phyloP scores from a whole-genome alignment of 345 rosid genomes.

The Eucalyptus curtisii region DNA sequence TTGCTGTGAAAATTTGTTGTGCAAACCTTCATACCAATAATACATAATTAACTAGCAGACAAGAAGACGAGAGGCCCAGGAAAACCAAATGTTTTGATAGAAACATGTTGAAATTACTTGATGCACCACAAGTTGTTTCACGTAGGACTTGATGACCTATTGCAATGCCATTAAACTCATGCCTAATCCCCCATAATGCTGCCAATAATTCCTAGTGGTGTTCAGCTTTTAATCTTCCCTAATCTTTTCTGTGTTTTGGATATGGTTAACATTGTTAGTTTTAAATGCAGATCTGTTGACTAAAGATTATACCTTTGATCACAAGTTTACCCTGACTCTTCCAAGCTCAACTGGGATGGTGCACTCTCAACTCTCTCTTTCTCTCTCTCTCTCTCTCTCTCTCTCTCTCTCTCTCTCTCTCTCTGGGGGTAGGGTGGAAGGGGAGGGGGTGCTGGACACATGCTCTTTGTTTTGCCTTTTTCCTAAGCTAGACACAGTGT shows the following conservation, averaged over 20 bases:
- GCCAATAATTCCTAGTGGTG: not conserved
- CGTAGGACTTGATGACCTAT: not conserved
- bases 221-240: not conserved
- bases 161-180: not conserved
- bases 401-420: not conserved
- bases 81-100: not conserved
- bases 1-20: not conserved
- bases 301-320: slow-evolving; percentile 69
- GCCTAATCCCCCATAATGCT: not conserved
- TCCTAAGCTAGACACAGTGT: not conserved
- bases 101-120: not conserved
- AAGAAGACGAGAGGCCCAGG: not conserved
- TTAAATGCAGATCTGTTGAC: slow-evolving; percentile 50
- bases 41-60: not conserved
- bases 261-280: not conserved
- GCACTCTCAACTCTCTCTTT: not conserved
- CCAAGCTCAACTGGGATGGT: slow-evolving; percentile 54
- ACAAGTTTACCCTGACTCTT: slow-evolving; percentile 57
- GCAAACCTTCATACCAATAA: not conserved
- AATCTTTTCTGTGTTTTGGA: not conserved
- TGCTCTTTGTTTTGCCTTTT: not conserved
- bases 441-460: not conserved
- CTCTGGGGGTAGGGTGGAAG: not conserved
- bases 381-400: not conserved
- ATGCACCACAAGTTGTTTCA: not conserved